A percentile compares a stretch with the other conserved stretches of the same genome.
phyloP scores from a whole-genome alignment of 495 filamentous ascomycete genomes.

The Aspergillus cristatus region DNA sequence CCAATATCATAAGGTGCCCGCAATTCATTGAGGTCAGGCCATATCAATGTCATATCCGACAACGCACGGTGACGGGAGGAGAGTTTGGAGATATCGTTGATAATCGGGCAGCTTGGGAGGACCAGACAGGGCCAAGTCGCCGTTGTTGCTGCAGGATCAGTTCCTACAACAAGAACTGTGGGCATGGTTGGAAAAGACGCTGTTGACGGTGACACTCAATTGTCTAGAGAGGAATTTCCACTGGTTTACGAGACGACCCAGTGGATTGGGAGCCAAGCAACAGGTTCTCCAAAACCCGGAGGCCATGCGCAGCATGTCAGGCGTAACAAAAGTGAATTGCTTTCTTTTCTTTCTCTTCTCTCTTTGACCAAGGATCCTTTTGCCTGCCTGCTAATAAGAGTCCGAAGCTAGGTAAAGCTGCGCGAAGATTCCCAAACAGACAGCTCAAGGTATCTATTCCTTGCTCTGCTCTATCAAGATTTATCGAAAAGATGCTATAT shows the following conservation, averaged over 20 bases:
- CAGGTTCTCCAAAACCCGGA: slow-evolving; percentile 8
- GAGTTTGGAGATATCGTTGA: no score
- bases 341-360: slow-evolving; percentile 32
- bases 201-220: slow-evolving; percentile 1
- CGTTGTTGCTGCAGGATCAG: no score
- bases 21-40: no score
- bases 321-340: slow-evolving; percentile 38
- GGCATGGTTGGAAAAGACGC: background rate
- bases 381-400: slow-evolving; percentile 36
- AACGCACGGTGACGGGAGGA: no score
- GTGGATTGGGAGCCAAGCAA: slow-evolving; percentile 13
- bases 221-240: slow-evolving; percentile 20
- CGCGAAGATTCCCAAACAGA: slow-evolving; percentile 27
- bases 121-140: no score
- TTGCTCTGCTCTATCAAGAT: slow-evolving; percentile 55
- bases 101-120: no score
- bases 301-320: slow-evolving; percentile 21
- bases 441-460: slow-evolving; percentile 38
- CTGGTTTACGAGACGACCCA: slow-evolving; percentile 30
- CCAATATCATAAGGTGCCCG: no score
- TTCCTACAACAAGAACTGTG: slow-evolving; percentile 6
- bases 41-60: no score
- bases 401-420: slow-evolving; percentile 39
- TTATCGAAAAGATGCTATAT: slow-evolving; percentile 60
- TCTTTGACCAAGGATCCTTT: slow-evolving; percentile 20